Evolutionary conservation across 805 yeast genomes (phyloP).

Genomic region (Saturnispora mendoncae): DNA sequence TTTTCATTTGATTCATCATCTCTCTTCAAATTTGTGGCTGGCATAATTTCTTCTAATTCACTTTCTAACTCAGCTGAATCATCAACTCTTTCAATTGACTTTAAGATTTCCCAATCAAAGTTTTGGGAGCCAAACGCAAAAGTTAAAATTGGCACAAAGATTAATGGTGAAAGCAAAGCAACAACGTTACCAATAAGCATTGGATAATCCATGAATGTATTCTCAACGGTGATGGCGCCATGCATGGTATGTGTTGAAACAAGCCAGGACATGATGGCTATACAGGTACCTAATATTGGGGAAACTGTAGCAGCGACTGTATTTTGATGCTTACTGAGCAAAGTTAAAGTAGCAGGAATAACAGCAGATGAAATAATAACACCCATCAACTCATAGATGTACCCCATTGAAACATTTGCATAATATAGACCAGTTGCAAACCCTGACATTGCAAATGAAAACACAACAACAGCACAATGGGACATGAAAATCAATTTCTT

Average conservation of each 20-base stretch:
- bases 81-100: slow-evolving; percentile 55
- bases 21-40: slow-evolving; percentile 76
- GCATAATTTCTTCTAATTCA: slow-evolving; percentile 28
- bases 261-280: slow-evolving; percentile 67
- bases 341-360: slow-evolving; percentile 60
- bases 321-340: slow-evolving; percentile 59
- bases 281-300: slow-evolving; percentile 68
- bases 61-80: slow-evolving; percentile 56
- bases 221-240: slow-evolving; percentile 37
- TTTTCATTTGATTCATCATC: slow-evolving; percentile 32
- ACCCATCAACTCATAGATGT: slow-evolving; percentile 82
- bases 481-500: slow-evolving; percentile 60
- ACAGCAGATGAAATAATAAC: slow-evolving; percentile 83
- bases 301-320: slow-evolving; percentile 59
- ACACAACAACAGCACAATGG: slow-evolving; percentile 53
- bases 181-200: slow-evolving; percentile 83
- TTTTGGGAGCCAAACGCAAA: slow-evolving; percentile 56
- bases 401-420: slow-evolving; percentile 81
- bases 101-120: slow-evolving; percentile 63
- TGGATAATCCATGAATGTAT: slow-evolving; percentile 74
- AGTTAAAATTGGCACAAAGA: slow-evolving; percentile 61
- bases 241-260: slow-evolving; percentile 38
- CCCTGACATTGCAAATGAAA: slow-evolving; percentile 62
- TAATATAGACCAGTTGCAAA: slow-evolving; percentile 76
- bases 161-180: slow-evolving; percentile 63